Base-by-base conservation (phyloP, 345 rosid genomes). In the Rubroshorea leprosula region DNA sequence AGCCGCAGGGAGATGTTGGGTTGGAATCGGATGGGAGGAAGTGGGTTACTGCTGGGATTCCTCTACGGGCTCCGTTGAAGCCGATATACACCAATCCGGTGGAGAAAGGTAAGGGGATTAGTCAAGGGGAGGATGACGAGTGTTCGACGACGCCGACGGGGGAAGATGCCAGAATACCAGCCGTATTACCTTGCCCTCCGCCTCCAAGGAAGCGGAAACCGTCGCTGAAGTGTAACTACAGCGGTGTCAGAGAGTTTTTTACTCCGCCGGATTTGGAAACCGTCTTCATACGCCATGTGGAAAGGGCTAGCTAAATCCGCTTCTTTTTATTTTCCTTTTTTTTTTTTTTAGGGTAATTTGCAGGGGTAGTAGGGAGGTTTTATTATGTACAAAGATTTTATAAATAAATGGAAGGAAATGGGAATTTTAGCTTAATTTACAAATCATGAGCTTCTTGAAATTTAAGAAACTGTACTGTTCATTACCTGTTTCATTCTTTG, bases 141-240 rank as follows among this genome's bases (percentile, higher is more conserved):
- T 55, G 64, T 65, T 78, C 86, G 12, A 74, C 76, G 5, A 85
- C 96, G 2, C 96, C 96, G 0, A 83, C 80, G 22, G 75, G 70
- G 0, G 74, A 70, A 51, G 80, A 81, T 16, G 55, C 81, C 12
- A 76, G 76, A 64, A 85, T 88, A 15, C 82, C 90, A 13, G 60
- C 68, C 15, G 29, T 39, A 17, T 44, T 62, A 43, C 64, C 85
- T 7, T 87, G 93, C 52, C 96, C 96, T 22, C 80, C 84, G n/a
- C 75, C 96, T 1, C 96, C 93, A 1, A 79, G 74, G 80, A 88
- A 85, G 69, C 69, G 78, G 19, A 88, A 78, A 54, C 58, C 77
- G 43, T 48, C 83, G n/a, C 50, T 61, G 23, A 84, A 78, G 60
- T 69, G 73, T 57, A 61, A 74, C 19, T 63, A 60, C 53, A 63